A percentile compares a stretch with the other conserved stretches of the same genome.
These are phyloP conservation scores for Batrachochytrium dendrobatidis DNA, from an alignment of 371 early-diverging fungal species.

Conservation along the genomic window DNA sequence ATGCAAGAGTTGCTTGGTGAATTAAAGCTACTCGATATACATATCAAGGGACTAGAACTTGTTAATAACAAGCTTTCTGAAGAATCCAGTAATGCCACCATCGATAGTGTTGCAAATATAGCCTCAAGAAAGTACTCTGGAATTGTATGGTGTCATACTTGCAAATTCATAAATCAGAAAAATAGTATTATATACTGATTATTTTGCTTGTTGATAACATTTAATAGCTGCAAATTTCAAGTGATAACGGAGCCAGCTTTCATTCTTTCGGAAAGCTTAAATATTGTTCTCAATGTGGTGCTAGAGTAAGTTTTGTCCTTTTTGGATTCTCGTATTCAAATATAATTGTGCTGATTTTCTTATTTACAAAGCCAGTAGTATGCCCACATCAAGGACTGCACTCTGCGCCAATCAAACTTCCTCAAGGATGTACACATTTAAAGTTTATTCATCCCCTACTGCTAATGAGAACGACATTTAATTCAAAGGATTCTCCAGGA, in stretches of 20 bases:
- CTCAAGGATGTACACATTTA: slow-evolving; percentile 23
- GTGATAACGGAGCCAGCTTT: too few relatives aligned
- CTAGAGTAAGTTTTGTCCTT: background rate
- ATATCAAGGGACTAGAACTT: slow-evolving; percentile 21
- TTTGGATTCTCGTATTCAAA: background rate
- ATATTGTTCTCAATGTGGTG: too few relatives aligned
- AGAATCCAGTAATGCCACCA: slow-evolving; percentile 12
- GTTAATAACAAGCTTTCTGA: slow-evolving; percentile 13
- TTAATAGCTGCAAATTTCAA: too few relatives aligned
- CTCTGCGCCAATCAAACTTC: slow-evolving; percentile 16
- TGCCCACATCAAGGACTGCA: slow-evolving; percentile 33
- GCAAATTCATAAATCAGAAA: too few relatives aligned
- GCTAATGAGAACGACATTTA: slow-evolving; percentile 26
- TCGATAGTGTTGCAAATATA: slow-evolving; percentile 27
- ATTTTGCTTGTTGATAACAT: too few relatives aligned
- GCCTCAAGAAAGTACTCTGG: slow-evolving; percentile 27
- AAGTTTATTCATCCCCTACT: slow-evolving; percentile 27
- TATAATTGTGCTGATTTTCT: background rate
- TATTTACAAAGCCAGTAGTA: slow-evolving; percentile 26
- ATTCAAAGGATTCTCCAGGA: too few relatives aligned
- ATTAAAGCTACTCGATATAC: slow-evolving; percentile 23
- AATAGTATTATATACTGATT: too few relatives aligned
- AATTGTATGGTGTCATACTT: slow-evolving; percentile 23
- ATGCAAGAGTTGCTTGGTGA: slow-evolving; percentile 32
- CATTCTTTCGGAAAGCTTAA: too few relatives aligned